A percentile compares a stretch with the other conserved stretches of the same genome.
Conservation (phyloP, 2,329 filamentous ascomycete genomes). For the Colletotrichum australisinense region DNA sequence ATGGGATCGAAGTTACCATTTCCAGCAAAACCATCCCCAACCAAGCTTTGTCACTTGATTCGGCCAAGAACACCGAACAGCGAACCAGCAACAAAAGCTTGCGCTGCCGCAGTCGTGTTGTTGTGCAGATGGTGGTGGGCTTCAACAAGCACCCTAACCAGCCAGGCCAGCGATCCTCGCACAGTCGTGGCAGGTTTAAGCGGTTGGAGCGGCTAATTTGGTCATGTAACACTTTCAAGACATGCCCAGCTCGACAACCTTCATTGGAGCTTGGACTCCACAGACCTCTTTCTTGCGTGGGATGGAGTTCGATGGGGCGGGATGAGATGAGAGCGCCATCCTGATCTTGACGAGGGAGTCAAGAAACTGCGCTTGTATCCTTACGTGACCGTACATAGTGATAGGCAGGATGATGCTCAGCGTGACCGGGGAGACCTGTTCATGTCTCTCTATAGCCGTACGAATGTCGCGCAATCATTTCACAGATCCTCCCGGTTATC, state of each 20-base stretch:
- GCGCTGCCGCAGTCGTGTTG: neutral
- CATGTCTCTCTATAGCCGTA: neutral
- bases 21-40: neutral
- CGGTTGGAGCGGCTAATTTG: conserved; percentile 37
- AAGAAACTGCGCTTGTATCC: neutral
- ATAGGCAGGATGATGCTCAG: neutral
- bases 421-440: neutral
- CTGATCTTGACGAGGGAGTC: neutral
- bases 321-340: neutral
- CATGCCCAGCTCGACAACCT: conserved; percentile 13
- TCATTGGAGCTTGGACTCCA: conserved; percentile 27
- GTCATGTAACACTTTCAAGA: conserved; percentile 34
- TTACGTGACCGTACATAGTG: neutral
- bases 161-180: neutral
- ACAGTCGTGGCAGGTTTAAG: conserved; percentile 26
- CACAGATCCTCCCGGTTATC: neutral
- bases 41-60: neutral
- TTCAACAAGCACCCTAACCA: neutral
- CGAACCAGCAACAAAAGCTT: neutral
- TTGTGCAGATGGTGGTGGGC: neutral
- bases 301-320: neutral
- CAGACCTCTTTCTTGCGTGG: neutral
- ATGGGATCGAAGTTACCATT: too few relatives aligned
- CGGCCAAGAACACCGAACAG: neutral
- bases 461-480: conserved; percentile 1